phyloP scores from a whole-genome alignment of 169 alveolate species.

The Plasmodium falciparum region DNA sequence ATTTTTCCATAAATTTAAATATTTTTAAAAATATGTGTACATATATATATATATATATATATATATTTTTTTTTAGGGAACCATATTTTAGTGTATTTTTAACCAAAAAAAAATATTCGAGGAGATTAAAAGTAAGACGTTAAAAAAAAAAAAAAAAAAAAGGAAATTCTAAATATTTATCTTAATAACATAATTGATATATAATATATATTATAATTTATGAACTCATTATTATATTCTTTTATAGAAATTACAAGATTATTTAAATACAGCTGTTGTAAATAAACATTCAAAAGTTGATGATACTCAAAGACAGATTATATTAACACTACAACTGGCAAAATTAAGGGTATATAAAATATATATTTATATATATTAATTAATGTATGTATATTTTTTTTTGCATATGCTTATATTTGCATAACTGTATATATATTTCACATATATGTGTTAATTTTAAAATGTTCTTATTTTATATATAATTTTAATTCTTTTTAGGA shows the following conservation, averaged over 20 bases:
- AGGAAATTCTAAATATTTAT: background rate
- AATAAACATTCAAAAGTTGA: slow-evolving; percentile 71
- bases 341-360: slow-evolving; percentile 61
- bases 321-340: slow-evolving; percentile 70
- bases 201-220: slow-evolving; percentile 7
- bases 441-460: background rate
- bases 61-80: slow-evolving; percentile 32
- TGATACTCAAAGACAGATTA: slow-evolving; percentile 66
- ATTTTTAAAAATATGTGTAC: background rate
- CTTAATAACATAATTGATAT: background rate
- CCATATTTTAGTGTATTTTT: slow-evolving; percentile 69
- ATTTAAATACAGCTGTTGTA: slow-evolving; percentile 69
- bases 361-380: background rate
- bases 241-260: slow-evolving; percentile 66
- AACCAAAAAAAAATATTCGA: slow-evolving; percentile 42
- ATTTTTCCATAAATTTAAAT: slow-evolving; percentile 7
- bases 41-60: background rate
- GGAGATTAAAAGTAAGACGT: slow-evolving; percentile 44
- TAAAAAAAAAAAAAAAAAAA: slow-evolving; percentile 15
- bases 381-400: background rate
- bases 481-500: slow-evolving; percentile 37
- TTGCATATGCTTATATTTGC: background rate
- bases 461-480: background rate
- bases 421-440: background rate
- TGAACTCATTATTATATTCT: slow-evolving; percentile 16